Conservation (phyloP, 345 rosid species). For the Euphorbia lathyris region DNA sequence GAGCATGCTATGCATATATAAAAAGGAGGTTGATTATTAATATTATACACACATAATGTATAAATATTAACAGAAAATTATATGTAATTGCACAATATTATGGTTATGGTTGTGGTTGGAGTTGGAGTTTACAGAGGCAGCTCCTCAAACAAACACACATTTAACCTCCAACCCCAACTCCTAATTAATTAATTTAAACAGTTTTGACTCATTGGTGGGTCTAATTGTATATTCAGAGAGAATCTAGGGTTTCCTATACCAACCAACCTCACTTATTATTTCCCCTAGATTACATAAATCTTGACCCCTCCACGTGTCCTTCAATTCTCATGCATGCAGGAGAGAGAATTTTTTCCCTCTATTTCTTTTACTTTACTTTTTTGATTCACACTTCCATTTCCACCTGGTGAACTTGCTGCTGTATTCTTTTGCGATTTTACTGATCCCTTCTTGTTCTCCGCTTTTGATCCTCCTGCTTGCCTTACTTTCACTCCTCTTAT, state of each 20-base stretch:
- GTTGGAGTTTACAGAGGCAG: no score
- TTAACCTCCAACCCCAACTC: no score
- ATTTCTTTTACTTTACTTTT: slow-evolving; percentile 31
- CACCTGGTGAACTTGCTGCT: slow-evolving; percentile 31
- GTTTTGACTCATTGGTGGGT: no score
- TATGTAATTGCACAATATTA: no score
- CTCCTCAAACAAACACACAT: no score
- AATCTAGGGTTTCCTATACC: slow-evolving; percentile 11
- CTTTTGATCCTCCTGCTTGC: slow-evolving; percentile 58
- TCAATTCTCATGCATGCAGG: slow-evolving; percentile 41
- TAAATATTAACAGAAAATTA: no score
- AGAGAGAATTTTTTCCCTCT: slow-evolving; percentile 31
- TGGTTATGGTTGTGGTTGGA: no score
- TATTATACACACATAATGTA: no score
- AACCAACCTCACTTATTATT: not conserved
- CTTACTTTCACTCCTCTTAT: slow-evolving; percentile 97
- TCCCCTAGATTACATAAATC: not conserved
- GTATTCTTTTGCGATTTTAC: slow-evolving; percentile 65
- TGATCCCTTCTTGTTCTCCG: slow-evolving; percentile 51
- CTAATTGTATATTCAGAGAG: slow-evolving; percentile 1
- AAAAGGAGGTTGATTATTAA: no score
- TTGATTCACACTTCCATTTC: slow-evolving; percentile 19
- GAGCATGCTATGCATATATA: no score
- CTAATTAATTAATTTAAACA: no score
- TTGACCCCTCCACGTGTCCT: slow-evolving; percentile 34